Conservation (phyloP, 2,329 filamentous ascomycete genomes). For the Albifimbria verrucaria region DNA sequence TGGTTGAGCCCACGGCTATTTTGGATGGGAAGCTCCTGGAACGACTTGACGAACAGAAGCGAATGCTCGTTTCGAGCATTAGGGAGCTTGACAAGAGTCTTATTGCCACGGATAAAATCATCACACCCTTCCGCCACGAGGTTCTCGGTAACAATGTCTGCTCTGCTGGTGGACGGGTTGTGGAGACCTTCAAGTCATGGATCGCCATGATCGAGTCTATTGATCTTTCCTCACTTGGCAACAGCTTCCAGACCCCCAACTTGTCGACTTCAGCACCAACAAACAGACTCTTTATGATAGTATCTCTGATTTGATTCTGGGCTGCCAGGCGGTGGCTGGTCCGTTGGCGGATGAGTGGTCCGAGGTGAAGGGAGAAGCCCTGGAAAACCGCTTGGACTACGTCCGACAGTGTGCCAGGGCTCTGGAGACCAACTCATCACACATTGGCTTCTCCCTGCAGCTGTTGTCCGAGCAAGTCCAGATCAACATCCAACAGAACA, state of each 20-base stretch:
- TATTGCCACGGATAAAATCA: slow-evolving; percentile 72
- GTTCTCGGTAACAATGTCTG: slow-evolving; percentile 81
- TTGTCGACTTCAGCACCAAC: slow-evolving; percentile 82
- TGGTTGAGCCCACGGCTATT: slow-evolving; percentile 66
- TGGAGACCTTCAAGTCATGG: slow-evolving; percentile 89
- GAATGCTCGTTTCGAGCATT: slow-evolving; percentile 80
- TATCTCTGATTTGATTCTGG: slow-evolving; percentile 81
- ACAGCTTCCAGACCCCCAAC: slow-evolving; percentile 79
- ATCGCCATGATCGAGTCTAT: slow-evolving; percentile 88
- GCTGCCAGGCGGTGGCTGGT: slow-evolving; percentile 87
- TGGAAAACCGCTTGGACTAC: slow-evolving; percentile 81
- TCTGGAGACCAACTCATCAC: slow-evolving; percentile 80
- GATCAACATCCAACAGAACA: slow-evolving; percentile 43
- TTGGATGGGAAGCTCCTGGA: slow-evolving; percentile 78
- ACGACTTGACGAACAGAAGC: slow-evolving; percentile 79
- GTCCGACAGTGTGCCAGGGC: slow-evolving; percentile 75
- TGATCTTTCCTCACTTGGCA: slow-evolving; percentile 76
- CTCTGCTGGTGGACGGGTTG: slow-evolving; percentile 69
- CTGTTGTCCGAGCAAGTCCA: slow-evolving; percentile 80
- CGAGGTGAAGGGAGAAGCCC: slow-evolving; percentile 81
- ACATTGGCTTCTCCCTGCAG: slow-evolving; percentile 84
- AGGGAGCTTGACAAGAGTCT: slow-evolving; percentile 85
- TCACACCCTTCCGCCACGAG: slow-evolving; percentile 75
- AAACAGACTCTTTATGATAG: slow-evolving; percentile 95
- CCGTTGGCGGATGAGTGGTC: slow-evolving; percentile 95